Evolutionary conservation across 352 stramenopile genomes (phyloP), one percentile per base, ranked within the genome.

Genomic region (Peronospora farinosa): DNA sequence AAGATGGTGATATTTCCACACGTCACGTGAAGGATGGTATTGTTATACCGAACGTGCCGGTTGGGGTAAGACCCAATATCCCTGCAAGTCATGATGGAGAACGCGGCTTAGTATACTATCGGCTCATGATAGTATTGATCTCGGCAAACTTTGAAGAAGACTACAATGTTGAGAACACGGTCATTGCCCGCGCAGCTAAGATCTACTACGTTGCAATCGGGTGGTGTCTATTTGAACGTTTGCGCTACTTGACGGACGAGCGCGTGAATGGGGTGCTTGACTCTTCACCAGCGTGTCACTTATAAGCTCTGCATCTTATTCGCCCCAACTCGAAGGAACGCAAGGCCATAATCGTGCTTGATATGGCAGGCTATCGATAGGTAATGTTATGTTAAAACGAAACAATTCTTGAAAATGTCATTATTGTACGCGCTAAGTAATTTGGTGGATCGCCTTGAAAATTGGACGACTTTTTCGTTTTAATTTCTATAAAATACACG

Each of bases 311-410:
- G 9, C 72, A 88, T 41, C 57, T 78, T 15, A 78, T 98, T 11
- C 81, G 73, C 9, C 71, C 73, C 4, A 86, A 86, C 52, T 84
- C 71, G 3, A 72, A 56, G 35, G 71, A 90, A 36, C 76, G 72
- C 47, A 87, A 88, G 40, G 75, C 87, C 2, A 87, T 74, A 27
- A 84, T 98, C 17, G 87, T 98, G 51, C 67, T 98, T 6, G 96
- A 98, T 60, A 92, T 98, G 7, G 96, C 93, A 90, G 25, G 96
- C 93, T 19, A 91, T 98, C 52, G 70, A 95, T 44, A 83, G 85
- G 16, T 98, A n/a, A n/a, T n/a, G n/a, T n/a, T n/a, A n/a, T n/a
- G n/a, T n/a, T n/a, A n/a, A n/a, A n/a, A n/a, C n/a, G n/a, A n/a
- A n/a, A n/a, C n/a, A n/a, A n/a, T n/a, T n/a, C n/a, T n/a, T n/a